Evolutionary conservation across 441 rosid genomes (phyloP), one percentile per base, ranked within the genome.

Genomic region (Mallotus repandus): DNA sequence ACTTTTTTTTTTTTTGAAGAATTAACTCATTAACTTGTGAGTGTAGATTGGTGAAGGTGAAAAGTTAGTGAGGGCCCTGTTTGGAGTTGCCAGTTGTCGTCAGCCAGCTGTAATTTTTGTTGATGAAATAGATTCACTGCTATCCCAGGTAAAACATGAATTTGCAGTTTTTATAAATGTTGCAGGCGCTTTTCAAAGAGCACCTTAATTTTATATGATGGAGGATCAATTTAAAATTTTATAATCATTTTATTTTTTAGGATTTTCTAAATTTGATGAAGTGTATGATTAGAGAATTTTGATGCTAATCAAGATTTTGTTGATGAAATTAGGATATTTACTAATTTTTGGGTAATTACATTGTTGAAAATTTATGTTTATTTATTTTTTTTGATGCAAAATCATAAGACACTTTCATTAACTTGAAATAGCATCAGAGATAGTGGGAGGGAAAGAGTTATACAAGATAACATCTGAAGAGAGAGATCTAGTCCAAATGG

Each of bases 21-120:
- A n/a, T 71, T 5, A 22, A 38, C 50, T 12, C 18, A 35, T 46
- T 64, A 57, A 48, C 43, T 25, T 65, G 62, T 53, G 45, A 67
- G 10, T 82, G 78, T 77, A 93, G 99, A 91, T 95, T 83, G 99
- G 99, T 7, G 98, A 95, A 87, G 97, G 97, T 66, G 99, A 96
- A 89, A 96, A 96, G 86, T 82, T 96, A 77, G 99, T 96, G 79
- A 86, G 99, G 78, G 97, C 99, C 15, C 95, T 96, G 73, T 96
- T 96, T 81, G 98, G 97, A 68, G 99, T 96, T 71, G 99, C 99
- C 65, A 86, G 89, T 82, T 96, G 97, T 76, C 96, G 97, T 77
- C 99, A 96, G 83, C 98, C 99, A 70, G 97, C 99, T 74, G 98
- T 93, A 69, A 93, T 93, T 71, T 96, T 96, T 86, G 98, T 93